These are phyloP conservation scores for Kluyveromyces aestuarii DNA, from an alignment of 805 yeast genomes.

Conservation along the genomic window DNA sequence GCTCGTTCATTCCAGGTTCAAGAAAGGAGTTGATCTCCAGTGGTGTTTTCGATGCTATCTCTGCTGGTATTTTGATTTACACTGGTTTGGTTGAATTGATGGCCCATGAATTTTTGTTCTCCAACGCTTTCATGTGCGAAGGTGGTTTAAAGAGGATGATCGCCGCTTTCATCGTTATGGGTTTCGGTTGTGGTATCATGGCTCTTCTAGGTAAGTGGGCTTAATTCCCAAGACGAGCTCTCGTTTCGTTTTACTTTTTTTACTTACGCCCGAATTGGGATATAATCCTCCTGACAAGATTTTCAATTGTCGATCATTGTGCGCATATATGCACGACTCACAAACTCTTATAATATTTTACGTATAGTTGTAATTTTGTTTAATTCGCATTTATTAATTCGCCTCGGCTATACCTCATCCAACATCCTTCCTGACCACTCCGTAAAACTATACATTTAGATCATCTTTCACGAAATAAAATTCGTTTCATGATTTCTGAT, in stretches of 20 bases:
- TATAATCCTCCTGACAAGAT: no score
- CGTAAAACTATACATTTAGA: no score
- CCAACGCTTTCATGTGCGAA: conserved; percentile 56
- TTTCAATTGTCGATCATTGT: no score
- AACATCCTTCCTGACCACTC: no score
- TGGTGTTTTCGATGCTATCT: conserved; percentile 67
- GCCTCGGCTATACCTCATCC: no score
- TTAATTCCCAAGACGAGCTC: conserved; percentile 13
- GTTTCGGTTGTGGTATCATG: conserved; percentile 68
- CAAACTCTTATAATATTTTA: no score
- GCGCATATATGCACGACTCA: no score
- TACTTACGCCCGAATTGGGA: no score
- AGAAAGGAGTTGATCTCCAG: conserved; percentile 52
- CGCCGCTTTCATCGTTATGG: conserved; percentile 43
- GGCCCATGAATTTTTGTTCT: conserved; percentile 61
- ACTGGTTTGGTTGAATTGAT: conserved; percentile 71
- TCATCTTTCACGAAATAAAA: no score
- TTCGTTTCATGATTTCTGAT: no score
- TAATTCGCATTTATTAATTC: no score
- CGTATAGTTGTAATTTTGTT: no score
- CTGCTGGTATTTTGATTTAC: conserved; percentile 70
- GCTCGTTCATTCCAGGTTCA: conserved; percentile 49
- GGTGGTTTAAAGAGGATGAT: conserved; percentile 43
- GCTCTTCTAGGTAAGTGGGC: conserved; percentile 74
- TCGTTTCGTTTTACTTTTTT: neutral